Conservation (phyloP, 768 basidiomycete genomes). For the Paxillus ammoniavirescens region DNA sequence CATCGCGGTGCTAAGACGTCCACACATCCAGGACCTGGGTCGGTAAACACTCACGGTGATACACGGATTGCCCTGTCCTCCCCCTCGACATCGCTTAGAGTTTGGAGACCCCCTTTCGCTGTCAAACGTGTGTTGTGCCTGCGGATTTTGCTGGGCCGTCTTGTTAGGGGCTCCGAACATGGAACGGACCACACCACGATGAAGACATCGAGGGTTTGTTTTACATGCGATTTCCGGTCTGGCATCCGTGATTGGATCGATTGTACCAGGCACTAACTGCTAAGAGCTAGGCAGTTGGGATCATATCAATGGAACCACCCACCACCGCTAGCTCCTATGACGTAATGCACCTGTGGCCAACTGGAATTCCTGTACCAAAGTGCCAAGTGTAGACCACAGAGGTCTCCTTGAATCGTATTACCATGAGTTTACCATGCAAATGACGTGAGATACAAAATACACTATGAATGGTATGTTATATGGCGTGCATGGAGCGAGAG, state of each 20-base stretch:
- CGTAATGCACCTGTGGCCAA: conserved; percentile 20
- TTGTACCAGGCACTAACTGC: no score
- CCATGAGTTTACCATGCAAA: conserved; percentile 12
- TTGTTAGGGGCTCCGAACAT: neutral
- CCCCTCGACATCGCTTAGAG: conserved; percentile 57
- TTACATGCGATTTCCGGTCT: conserved; percentile 22
- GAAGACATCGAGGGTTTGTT: conserved; percentile 38
- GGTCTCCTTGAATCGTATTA: neutral
- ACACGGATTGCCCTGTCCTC: conserved; percentile 46
- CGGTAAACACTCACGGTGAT: conserved; percentile 44
- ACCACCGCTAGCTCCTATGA: conserved; percentile 10
- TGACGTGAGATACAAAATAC: conserved; percentile 24
- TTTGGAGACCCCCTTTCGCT: conserved; percentile 54
- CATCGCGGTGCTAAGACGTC: conserved; percentile 12
- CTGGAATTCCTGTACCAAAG: no score
- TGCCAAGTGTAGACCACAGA: no score
- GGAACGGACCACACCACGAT: conserved; percentile 35
- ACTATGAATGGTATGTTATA: conserved; percentile 20
- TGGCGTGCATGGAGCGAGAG: conserved; percentile 15
- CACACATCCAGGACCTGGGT: conserved; percentile 1
- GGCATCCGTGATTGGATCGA: conserved; percentile 9
- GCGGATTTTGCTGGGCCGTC: conserved; percentile 28
- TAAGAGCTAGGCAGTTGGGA: no score
- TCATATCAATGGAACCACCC: no score
- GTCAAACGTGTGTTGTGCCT: conserved; percentile 59